Base-by-base conservation (phyloP, 768 basidiomycete genomes). In the Terana coerulea region DNA sequence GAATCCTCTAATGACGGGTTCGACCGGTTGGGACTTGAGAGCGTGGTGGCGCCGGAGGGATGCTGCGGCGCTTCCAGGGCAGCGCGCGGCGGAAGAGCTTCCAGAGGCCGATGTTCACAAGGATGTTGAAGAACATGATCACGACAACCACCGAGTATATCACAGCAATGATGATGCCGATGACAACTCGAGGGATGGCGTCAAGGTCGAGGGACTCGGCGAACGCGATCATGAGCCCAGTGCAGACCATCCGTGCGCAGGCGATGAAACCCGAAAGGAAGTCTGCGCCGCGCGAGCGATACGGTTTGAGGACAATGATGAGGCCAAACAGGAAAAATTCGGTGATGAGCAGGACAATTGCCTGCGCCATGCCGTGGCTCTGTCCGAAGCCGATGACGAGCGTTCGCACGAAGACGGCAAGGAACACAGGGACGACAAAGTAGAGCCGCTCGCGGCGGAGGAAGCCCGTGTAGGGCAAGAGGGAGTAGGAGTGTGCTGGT, bases 151-250 rank as follows among this genome's bases (percentile, higher is more conserved):
- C 69, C 12, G 86, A 85, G 64, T 82, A 86, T 31, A 92, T 73
- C 28, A 87, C 79, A 11, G 84, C 81, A 33, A 81, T 75, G 55
- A 91, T 77, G 51, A 88, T 76, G 19, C 91, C 92, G 50, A 97
- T 84, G 29, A 79, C 84, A 1, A 89, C 86, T 17, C 92, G 80
- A 1, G 88, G 84, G 59, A 95, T 95, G 34, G 92, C 75, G 15
- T 74, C 69, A 29, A 94, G 75, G 5, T 73, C 66, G 22, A 93
- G 62, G 8, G 67, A 70, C 55, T 88, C 76, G 41, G 91, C 69
- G 66, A 94, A 97, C 0, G 89, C 81, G 55, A 95, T 77, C 71
- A 89, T 71, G 19, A 92, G 64, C 5, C 81, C 86, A 24, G 84
- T 82, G 50, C 80, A 84, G 10, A 84, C 71, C 7, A 95, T 69